These are phyloP conservation scores for Hyaloscypha bicolor DNA, from an alignment of 495 filamentous ascomycete species.

Conservation along the genomic window DNA sequence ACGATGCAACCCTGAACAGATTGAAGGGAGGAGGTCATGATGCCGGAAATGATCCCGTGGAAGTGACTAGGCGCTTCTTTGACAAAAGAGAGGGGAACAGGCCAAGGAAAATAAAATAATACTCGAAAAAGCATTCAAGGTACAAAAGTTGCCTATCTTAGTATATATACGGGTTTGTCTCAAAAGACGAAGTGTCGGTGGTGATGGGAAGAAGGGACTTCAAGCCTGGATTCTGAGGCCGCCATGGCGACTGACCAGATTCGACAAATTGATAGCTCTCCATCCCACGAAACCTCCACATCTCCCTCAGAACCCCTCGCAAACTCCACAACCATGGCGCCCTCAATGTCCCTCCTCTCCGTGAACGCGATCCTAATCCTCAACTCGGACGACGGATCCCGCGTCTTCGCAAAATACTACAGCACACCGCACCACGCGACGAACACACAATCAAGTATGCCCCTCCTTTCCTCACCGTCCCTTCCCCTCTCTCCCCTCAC, in stretches of 20 bases:
- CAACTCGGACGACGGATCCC: slow-evolving; percentile 81
- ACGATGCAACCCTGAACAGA: too few relatives aligned
- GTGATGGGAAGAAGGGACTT: background rate
- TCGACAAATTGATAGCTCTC: background rate
- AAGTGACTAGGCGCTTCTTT: too few relatives aligned
- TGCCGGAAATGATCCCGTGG: too few relatives aligned
- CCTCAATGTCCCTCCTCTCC: slow-evolving; percentile 82
- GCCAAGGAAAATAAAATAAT: too few relatives aligned
- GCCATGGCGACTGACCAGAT: slow-evolving; percentile 1
- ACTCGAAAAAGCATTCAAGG: too few relatives aligned
- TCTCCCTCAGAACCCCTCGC: background rate
- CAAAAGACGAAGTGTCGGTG: background rate
- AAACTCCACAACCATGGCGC: slow-evolving; percentile 33
- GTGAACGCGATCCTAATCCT: slow-evolving; percentile 93
- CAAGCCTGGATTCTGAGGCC: background rate
- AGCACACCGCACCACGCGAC: slow-evolving; percentile 70
- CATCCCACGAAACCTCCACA: background rate
- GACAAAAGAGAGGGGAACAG: too few relatives aligned
- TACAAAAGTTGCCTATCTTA: too few relatives aligned
- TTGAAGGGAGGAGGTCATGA: too few relatives aligned
- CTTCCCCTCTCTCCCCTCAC: background rate
- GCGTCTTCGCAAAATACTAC: slow-evolving; percentile 97
- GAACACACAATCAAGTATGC: background rate
- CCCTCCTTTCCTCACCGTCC: slow-evolving; percentile 13
- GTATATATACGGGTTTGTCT: too few relatives aligned